A percentile compares a stretch with the other conserved stretches of the same genome.
These are phyloP conservation scores for Talaromyces verruculosus DNA, from an alignment of 2,329 filamentous ascomycete species.

Conservation along the genomic window DNA sequence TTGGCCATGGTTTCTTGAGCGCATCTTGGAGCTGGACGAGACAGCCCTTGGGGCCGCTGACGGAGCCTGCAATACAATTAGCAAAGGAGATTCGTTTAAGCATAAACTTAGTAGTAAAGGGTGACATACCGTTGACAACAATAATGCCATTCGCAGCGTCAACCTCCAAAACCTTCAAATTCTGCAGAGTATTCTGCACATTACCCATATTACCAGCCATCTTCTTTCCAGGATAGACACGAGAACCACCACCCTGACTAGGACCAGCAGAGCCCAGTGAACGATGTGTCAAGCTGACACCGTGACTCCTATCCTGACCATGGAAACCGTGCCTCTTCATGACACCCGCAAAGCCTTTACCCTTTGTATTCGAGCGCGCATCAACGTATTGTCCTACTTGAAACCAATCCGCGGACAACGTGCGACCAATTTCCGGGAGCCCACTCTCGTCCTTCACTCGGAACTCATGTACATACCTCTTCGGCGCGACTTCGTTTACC, in stretches of 20 bases:
- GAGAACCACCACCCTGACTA: conserved; percentile 85
- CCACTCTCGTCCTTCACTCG: conserved; percentile 72
- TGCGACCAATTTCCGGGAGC: conserved; percentile 71
- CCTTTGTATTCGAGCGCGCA: conserved; percentile 72
- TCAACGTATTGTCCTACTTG: conserved; percentile 87
- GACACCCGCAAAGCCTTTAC: conserved; percentile 92
- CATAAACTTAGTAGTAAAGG: background rate
- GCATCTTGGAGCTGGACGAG: conserved; percentile 86
- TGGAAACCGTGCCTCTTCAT: conserved; percentile 95
- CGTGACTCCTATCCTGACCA: conserved; percentile 89
- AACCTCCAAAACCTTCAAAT: conserved; percentile 82
- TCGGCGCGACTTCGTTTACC: conserved; percentile 75
- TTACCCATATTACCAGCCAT: conserved; percentile 97
- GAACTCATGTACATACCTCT: conserved; percentile 83
- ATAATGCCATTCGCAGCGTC: conserved; percentile 85
- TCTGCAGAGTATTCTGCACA: conserved; percentile 84
- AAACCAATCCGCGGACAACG: conserved; percentile 87
- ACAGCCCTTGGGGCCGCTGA: conserved; percentile 85
- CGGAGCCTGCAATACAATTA: conserved; percentile 52
- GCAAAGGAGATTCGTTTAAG: background rate
- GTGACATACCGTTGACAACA: conserved; percentile 70
- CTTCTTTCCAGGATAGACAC: conserved; percentile 93
- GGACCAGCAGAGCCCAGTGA: conserved; percentile 87
- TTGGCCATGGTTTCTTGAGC: conserved; percentile 77
- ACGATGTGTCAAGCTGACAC: conserved; percentile 91